Conservation (phyloP, 1,284 basidiomycete genomes). For the Microbotryum intermedium region DNA sequence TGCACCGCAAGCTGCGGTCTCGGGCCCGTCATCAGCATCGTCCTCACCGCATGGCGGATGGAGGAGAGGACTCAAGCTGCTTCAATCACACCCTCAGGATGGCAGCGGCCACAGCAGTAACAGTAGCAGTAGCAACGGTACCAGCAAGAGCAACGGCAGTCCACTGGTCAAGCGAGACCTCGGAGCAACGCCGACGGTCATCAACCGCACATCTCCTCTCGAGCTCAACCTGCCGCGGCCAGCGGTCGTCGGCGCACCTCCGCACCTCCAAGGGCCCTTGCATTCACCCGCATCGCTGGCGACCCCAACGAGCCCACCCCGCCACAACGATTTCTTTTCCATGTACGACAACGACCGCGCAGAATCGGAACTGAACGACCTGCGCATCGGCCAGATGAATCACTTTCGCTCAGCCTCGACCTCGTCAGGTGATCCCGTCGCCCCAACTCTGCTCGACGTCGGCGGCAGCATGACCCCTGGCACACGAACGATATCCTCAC, state of each 20-base stretch:
- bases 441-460: not conserved
- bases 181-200: not conserved
- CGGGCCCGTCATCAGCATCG: not conserved
- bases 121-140: conserved; percentile 5
- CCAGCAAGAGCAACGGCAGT: conserved; percentile 4
- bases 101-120: not conserved
- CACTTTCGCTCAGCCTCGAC: not conserved
- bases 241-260: not conserved
- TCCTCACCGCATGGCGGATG: not conserved
- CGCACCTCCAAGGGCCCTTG: not conserved
- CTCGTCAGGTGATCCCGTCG: not conserved
- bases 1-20: not conserved
- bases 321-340: not conserved
- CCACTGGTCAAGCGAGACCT: not conserved
- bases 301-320: not conserved
- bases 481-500: not conserved
- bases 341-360: not conserved
- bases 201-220: not conserved
- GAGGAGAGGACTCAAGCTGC: not conserved
- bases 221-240: not conserved
- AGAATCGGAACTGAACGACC: not conserved
- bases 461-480: not conserved
- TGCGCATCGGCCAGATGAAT: not conserved
- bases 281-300: not conserved
- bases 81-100: not conserved